Conservation (phyloP, 148 eudicot genomes). For the Fallopia convolvulus region DNA sequence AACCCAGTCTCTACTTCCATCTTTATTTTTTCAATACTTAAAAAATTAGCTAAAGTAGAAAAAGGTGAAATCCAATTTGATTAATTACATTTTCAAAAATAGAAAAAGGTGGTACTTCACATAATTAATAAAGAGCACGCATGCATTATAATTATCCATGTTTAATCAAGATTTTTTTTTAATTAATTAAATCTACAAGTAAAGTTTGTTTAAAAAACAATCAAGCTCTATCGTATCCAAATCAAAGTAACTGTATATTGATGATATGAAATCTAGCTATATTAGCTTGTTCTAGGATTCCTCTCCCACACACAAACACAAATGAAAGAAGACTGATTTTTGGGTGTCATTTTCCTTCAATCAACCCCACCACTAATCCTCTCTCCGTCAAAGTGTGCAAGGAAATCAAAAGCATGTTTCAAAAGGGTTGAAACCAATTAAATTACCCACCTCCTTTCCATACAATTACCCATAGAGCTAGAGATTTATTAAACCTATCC, state of each 20-base stretch:
- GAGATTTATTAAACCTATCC: not conserved
- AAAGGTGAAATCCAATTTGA: not conserved
- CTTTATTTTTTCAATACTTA: no score
- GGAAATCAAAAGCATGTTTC: constrained; percentile 10
- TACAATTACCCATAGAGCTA: constrained; percentile 1
- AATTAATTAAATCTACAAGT: not conserved
- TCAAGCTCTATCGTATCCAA: not conserved
- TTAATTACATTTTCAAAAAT: no score
- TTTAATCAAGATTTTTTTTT: not conserved
- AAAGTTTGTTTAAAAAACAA: not conserved
- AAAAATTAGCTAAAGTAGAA: no score
- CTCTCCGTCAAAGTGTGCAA: not conserved
- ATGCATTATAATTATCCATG: not conserved
- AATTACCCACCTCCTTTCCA: constrained; percentile 4
- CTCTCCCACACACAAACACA: constrained; percentile 8
- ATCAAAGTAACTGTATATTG: not conserved
- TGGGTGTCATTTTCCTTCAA: not conserved
- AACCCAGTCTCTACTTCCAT: no score
- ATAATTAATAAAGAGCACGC: not conserved
- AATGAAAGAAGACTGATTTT: not conserved
- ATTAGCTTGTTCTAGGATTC: constrained; percentile 4
- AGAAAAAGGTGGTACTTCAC: no score
- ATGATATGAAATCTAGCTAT: constrained; percentile 3
- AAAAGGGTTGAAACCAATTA: constrained; percentile 3
- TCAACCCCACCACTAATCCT: constrained; percentile 10